These are phyloP conservation scores for Arabidopsis hybrid DNA, from an alignment of 441 rosid species.

Conservation along the genomic window DNA sequence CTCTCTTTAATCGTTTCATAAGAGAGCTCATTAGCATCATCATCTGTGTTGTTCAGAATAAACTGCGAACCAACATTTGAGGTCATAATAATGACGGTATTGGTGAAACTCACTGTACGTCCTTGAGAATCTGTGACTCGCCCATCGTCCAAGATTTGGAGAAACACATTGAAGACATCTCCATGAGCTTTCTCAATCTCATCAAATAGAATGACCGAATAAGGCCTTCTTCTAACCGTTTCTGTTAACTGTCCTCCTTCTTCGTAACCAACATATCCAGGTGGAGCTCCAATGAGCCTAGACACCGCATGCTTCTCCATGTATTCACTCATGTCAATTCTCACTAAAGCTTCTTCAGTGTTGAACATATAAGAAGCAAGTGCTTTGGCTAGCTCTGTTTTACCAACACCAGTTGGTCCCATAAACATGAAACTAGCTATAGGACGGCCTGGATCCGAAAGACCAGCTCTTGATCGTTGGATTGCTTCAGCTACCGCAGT, in stretches of 20 bases:
- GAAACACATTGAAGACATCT: conserved; percentile 94
- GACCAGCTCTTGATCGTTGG: conserved; percentile 96
- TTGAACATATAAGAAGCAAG: conserved; percentile 92
- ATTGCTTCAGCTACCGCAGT: conserved; percentile 93
- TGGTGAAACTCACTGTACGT: conserved; percentile 90
- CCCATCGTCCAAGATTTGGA: conserved; percentile 97
- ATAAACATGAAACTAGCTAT: conserved; percentile 98
- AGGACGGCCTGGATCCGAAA: conserved; percentile 95
- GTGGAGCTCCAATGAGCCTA: conserved; percentile 96
- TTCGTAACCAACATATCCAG: conserved; percentile 97
- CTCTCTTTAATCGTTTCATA: conserved; percentile 85
- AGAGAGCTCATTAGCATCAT: conserved; percentile 69
- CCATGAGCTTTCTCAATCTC: conserved; percentile 99
- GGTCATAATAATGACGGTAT: conserved; percentile 95
- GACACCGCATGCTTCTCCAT: conserved; percentile 99
- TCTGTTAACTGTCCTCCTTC: conserved; percentile 99
- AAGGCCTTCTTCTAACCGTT: conserved; percentile 91
- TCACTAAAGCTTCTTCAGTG: conserved; percentile 93
- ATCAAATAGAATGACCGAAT: conserved; percentile 93
- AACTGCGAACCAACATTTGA: conserved; percentile 97
- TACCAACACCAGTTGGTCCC: conserved; percentile 99
- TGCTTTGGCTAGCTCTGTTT: conserved; percentile 96
- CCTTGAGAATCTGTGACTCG: conserved; percentile 98
- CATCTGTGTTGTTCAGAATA: conserved; percentile 76
- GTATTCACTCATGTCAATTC: conserved; percentile 99